Percentiles rank a stretch among this genome's conserved stretches.
phyloP scores from a whole-genome alignment of 176 grass and related monocot genomes.

The Musa schizocarpa region DNA sequence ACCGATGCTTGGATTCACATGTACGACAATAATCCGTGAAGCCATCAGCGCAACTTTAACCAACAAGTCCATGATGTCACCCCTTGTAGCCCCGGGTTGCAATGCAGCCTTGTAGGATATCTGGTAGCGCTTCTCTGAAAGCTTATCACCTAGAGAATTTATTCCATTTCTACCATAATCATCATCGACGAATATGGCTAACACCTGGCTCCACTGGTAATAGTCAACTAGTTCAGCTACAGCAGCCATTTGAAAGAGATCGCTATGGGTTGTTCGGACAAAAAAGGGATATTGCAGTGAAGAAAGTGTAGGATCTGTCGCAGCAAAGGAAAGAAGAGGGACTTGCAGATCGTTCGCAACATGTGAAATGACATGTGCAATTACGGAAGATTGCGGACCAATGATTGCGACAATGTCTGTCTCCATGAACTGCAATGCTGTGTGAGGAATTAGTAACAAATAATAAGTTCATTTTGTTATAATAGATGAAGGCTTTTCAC shows the following conservation, averaged over 20 bases:
- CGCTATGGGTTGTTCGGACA: constrained; percentile 1
- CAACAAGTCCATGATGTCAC: constrained; percentile 7
- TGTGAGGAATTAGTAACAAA: not conserved
- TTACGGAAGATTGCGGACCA: constrained; percentile 1
- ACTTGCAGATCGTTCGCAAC: constrained; percentile 11
- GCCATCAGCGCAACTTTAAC: constrained; percentile 1
- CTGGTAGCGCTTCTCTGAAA: constrained; percentile 3
- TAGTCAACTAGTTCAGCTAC: constrained; percentile 1
- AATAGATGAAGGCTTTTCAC: not conserved
- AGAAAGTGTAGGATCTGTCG: constrained; percentile 12
- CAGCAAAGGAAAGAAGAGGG: constrained; percentile 7
- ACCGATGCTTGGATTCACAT: not conserved
- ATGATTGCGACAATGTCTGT: constrained; percentile 1
- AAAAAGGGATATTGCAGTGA: constrained; percentile 11
- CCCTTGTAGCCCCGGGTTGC: not conserved
- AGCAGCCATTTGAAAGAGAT: constrained; percentile 17
- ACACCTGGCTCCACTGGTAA: constrained; percentile 7
- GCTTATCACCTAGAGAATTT: constrained; percentile 5
- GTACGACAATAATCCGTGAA: constrained; percentile 6
- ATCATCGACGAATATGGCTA: not conserved
- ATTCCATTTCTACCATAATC: constrained; percentile 12
- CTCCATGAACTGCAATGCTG: constrained; percentile 16
- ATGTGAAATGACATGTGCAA: constrained; percentile 14
- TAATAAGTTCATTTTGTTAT: not conserved
- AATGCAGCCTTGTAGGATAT: constrained; percentile 14